Percentiles rank a stretch among this genome's conserved stretches.
Conservation (phyloP, 2,329 filamentous ascomycete genomes). For the Alternaria arborescens region DNA sequence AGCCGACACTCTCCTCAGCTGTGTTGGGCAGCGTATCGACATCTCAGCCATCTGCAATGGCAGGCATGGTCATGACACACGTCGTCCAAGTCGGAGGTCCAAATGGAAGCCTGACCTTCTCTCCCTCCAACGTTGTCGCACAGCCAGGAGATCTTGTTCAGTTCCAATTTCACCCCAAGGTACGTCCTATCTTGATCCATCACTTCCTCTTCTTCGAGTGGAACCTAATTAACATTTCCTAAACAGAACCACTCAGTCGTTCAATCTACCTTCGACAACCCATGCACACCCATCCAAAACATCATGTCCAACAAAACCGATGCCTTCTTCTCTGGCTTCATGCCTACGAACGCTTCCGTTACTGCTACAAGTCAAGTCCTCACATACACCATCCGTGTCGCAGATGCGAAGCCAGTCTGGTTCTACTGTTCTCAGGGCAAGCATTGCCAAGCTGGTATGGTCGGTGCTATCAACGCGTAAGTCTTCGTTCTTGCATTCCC, state of each 20-base stretch:
- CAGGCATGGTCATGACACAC: conserved; percentile 54
- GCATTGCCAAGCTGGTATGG: conserved; percentile 80
- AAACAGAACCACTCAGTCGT: conserved; percentile 77
- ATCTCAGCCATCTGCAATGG: background rate
- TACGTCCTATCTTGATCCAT: conserved; percentile 25
- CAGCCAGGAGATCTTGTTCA: conserved; percentile 65
- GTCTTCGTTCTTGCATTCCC: conserved; percentile 33
- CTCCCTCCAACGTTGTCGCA: conserved; percentile 71
- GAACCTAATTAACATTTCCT: conserved; percentile 17
- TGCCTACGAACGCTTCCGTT: conserved; percentile 60
- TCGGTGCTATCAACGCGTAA: conserved; percentile 79
- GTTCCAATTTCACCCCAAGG: conserved; percentile 62
- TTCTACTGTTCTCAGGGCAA: conserved; percentile 77
- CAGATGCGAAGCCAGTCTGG: conserved; percentile 76
- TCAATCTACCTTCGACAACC: conserved; percentile 76
- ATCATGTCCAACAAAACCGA: conserved; percentile 58
- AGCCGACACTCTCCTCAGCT: conserved; percentile 2
- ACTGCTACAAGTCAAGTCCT: conserved; percentile 57
- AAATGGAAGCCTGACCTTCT: conserved; percentile 65
- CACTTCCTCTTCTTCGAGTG: too few species aligned
- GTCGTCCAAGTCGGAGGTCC: conserved; percentile 71
- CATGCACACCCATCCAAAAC: conserved; percentile 69
- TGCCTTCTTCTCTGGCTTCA: conserved; percentile 70
- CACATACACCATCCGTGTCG: conserved; percentile 76
- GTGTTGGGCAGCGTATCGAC: conserved; percentile 1